Evolutionary conservation across 2,329 filamentous ascomycete genomes (phyloP).

Genomic region (Fusarium pilosicola): DNA sequence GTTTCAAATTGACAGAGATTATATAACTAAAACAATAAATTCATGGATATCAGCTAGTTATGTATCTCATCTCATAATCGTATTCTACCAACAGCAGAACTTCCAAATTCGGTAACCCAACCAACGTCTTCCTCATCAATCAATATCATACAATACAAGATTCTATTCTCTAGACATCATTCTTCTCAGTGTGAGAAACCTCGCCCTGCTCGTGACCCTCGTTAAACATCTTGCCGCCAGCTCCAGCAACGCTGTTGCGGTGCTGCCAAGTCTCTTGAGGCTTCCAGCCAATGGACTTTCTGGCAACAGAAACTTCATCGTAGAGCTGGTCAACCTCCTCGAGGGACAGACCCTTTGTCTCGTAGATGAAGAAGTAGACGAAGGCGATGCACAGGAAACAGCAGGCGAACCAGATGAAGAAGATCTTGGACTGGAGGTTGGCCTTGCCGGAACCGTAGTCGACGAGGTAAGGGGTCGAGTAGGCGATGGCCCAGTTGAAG

Average conservation of each 20-base stretch:
- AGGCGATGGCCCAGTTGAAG: slow-evolving; percentile 80
- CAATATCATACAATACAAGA: not conserved
- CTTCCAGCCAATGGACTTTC: slow-evolving; percentile 63
- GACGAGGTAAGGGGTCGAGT: slow-evolving; percentile 83
- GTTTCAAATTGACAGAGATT: not conserved
- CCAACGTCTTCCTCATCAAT: not conserved
- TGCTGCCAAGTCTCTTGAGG: slow-evolving; percentile 51
- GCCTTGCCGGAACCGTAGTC: slow-evolving; percentile 76
- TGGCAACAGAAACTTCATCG: slow-evolving; percentile 67
- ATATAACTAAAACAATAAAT: not conserved
- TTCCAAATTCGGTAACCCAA: not conserved
- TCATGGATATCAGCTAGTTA: slow-evolving; percentile 16
- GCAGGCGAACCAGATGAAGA: slow-evolving; percentile 80
- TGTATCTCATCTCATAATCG: slow-evolving; percentile 6
- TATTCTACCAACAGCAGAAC: not conserved
- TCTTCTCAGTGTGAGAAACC: slow-evolving; percentile 30
- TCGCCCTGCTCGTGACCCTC: slow-evolving; percentile 6
- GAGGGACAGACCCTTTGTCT: slow-evolving; percentile 85
- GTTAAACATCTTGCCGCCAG: slow-evolving; percentile 29
- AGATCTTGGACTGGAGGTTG: slow-evolving; percentile 79
- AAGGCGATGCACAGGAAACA: slow-evolving; percentile 78
- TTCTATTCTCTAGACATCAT: slow-evolving; percentile 9
- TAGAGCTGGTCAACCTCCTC: slow-evolving; percentile 88
- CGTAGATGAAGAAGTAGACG: slow-evolving; percentile 82
- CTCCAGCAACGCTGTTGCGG: slow-evolving; percentile 36